Conservation (phyloP, 148 eudicot genomes). For the Fallopia convolvulus region DNA sequence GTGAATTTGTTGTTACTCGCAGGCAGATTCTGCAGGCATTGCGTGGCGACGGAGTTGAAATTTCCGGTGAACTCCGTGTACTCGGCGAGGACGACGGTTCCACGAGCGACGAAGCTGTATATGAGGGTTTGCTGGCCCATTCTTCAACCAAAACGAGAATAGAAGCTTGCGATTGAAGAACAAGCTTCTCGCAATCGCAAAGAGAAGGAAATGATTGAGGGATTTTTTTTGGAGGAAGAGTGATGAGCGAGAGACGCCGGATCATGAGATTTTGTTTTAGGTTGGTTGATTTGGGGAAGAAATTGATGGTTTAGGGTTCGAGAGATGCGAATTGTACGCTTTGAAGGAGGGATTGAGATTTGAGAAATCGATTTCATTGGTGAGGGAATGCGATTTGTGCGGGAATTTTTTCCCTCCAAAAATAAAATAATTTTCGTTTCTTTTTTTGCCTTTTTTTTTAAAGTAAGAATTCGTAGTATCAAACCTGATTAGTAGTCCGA, state of each 20-base stretch:
- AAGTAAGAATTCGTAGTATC: too few species aligned
- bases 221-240: neutral
- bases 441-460: too few species aligned
- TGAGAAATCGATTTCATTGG: neutral
- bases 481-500: too few species aligned
- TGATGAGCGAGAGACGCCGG: neutral
- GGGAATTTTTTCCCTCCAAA: neutral
- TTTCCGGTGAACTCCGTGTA: conserved; percentile 43
- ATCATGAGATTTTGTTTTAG: conserved; percentile 2
- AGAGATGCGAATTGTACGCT: conserved; percentile 4
- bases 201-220: neutral
- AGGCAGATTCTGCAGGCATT: conserved; percentile 43
- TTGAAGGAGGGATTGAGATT: neutral
- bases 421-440: too few species aligned
- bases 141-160: conserved; percentile 10
- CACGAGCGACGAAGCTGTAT: conserved; percentile 41
- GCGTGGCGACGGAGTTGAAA: conserved; percentile 39
- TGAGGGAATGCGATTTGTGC: neutral
- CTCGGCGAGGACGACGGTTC: conserved; percentile 34
- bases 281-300: neutral
- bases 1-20: conserved; percentile 45
- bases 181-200: conserved; percentile 1
- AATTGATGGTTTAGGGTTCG: neutral
- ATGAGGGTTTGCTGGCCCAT: conserved; percentile 42
- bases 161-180: neutral